Conservation (phyloP, 2,329 filamentous ascomycete species). For the Xylaria sp. region DNA sequence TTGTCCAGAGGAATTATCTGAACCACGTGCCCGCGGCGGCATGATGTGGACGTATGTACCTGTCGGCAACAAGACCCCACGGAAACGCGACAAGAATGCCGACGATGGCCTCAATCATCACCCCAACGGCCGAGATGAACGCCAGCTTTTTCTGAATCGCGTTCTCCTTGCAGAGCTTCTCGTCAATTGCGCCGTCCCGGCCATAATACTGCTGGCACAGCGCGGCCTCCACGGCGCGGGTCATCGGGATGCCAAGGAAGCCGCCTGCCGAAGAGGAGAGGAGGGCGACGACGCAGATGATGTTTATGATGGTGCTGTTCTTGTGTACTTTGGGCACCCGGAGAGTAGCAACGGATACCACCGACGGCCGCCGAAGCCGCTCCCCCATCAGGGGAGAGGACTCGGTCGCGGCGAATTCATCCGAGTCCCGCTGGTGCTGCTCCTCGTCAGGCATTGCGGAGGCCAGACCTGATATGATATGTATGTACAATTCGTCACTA, state of each 20-base stretch:
- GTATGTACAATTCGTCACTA: background rate
- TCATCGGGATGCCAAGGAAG: slow-evolving; percentile 38
- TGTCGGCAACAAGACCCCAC: slow-evolving; percentile 42
- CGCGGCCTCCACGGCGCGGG: slow-evolving; percentile 43
- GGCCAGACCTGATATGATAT: background rate
- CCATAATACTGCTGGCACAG: slow-evolving; percentile 42
- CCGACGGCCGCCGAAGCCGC: slow-evolving; percentile 25
- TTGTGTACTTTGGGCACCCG: slow-evolving; percentile 31
- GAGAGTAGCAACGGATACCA: slow-evolving; percentile 29
- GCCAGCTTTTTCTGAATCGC: slow-evolving; percentile 41
- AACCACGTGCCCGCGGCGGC: background rate
- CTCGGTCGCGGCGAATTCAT: slow-evolving; percentile 18
- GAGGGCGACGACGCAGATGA: slow-evolving; percentile 40
- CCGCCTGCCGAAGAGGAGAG: slow-evolving; percentile 34
- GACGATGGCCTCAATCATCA: slow-evolving; percentile 36
- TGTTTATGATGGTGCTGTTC: slow-evolving; percentile 32
- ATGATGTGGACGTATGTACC: slow-evolving; percentile 26
- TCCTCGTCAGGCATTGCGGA: slow-evolving; percentile 10
- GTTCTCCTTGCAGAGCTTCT: slow-evolving; percentile 40
- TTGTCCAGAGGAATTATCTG: background rate
- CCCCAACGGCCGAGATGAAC: slow-evolving; percentile 37
- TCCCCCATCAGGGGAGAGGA: slow-evolving; percentile 8
- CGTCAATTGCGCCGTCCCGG: slow-evolving; percentile 37
- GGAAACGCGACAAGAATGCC: slow-evolving; percentile 42
- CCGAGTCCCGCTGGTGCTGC: slow-evolving; percentile 6